Evolutionary conservation across 345 rosid genomes (phyloP).

Genomic region (Hibiscus syriacus): DNA sequence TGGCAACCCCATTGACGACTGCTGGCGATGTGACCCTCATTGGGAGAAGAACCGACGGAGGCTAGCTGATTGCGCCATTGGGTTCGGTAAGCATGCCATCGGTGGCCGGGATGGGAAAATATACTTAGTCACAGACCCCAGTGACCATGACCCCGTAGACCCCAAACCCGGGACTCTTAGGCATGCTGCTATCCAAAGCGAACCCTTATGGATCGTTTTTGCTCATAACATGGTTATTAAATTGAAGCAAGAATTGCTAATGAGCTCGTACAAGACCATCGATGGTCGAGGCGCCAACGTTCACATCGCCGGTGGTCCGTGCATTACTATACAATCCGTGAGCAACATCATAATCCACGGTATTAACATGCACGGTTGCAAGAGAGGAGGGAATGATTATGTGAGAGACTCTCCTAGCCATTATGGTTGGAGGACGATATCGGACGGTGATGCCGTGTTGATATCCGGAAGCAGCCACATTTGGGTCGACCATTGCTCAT

Average conservation of each 20-base stretch:
- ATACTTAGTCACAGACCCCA: slow-evolving; percentile 40
- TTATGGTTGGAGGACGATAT: slow-evolving; percentile 53
- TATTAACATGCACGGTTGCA: slow-evolving; percentile 48
- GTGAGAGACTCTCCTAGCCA: slow-evolving; percentile 55
- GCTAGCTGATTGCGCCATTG: slow-evolving; percentile 52
- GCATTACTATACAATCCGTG: slow-evolving; percentile 58
- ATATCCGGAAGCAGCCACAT: slow-evolving; percentile 54
- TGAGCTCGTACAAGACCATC: slow-evolving; percentile 60
- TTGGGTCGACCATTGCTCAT: slow-evolving; percentile 60
- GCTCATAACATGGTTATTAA: slow-evolving; percentile 51
- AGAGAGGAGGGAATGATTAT: slow-evolving; percentile 45
- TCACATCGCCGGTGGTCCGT: slow-evolving; percentile 54
- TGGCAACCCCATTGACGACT: slow-evolving; percentile 59
- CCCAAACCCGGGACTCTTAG: slow-evolving; percentile 58
- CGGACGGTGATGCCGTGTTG: slow-evolving; percentile 60
- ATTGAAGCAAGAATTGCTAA: slow-evolving; percentile 45
- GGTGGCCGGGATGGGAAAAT: slow-evolving; percentile 55
- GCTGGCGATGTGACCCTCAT: slow-evolving; percentile 51
- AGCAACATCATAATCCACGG: slow-evolving; percentile 54
- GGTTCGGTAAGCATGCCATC: slow-evolving; percentile 57
- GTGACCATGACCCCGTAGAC: slow-evolving; percentile 35
- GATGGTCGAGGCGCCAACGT: slow-evolving; percentile 56
- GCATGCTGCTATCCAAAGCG: slow-evolving; percentile 45
- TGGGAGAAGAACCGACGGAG: slow-evolving; percentile 50
- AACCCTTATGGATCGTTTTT: slow-evolving; percentile 55